Conservation (phyloP, 225 moss, liverwort and hornwort genomes). For the Climacium dendroides region DNA sequence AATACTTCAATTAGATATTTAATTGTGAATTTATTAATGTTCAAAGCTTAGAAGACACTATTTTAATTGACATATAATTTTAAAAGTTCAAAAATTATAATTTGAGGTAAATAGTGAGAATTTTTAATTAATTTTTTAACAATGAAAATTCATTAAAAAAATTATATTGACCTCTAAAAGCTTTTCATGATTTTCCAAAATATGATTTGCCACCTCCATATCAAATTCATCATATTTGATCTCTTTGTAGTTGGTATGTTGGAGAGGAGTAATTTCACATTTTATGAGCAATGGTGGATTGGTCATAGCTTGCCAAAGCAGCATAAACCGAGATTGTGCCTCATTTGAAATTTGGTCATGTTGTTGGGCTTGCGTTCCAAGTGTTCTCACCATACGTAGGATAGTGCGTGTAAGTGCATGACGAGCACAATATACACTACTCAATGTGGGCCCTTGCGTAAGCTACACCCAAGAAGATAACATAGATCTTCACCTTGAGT, state of each 20-base stretch:
- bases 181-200: constrained; percentile 6
- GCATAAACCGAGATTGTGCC: neutral
- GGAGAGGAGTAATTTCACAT: neutral
- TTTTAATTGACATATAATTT: neutral
- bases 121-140: neutral
- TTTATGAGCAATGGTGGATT: constrained; percentile 6
- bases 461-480: neutral
- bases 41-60: neutral
- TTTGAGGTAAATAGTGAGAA: neutral
- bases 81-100: neutral
- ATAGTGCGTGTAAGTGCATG: constrained; percentile 7
- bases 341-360: neutral
- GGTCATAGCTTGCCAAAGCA: constrained; percentile 11
- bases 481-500: neutral
- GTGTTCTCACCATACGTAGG: neutral
- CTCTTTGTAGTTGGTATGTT: neutral
- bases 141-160: neutral
- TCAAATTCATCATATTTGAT: constrained; percentile 12
- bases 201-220: neutral
- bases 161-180: neutral
- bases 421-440: neutral
- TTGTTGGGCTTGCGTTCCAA: constrained; percentile 11
- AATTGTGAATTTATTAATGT: neutral
- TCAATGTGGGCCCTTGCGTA: neutral
- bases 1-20: neutral